Evolutionary conservation across 2,329 filamentous ascomycete species (phyloP), one percentile per base, ranked within the genome.

Genomic region (Coniochaeta sp.): DNA sequence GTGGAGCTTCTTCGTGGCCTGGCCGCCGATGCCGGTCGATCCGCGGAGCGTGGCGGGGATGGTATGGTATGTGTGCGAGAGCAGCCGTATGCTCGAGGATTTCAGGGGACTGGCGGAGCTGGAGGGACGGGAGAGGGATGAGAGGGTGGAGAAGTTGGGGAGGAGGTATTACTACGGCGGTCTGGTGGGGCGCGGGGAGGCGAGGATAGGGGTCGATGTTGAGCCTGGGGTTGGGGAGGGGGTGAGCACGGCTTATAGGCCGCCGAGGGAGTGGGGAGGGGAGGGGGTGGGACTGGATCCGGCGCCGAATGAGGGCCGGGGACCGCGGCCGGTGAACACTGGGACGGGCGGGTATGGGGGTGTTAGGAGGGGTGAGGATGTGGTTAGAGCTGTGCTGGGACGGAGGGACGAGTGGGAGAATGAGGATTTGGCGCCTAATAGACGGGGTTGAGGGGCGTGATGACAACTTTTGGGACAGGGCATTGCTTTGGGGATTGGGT

Each of bases 11-110:
- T 71, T 77, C 36, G 66, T 77, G 12, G 64, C 67, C 19, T 79
- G 74, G 74, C 78, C 76, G 3, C 69, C 73, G 26, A 74, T 81
- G 71, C 75, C 77, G 0, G 73, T 79, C 1, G 77, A 81, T 19
- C 79, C 78, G 22, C 76, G 77, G 24, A 79, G 71, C 1, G 70
- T 82, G 9, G 77, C 75, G 0, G 79, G 78, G 4, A 69, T 75
- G 3, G 70, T 81, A 74, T 78, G 75, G 64, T 79, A 79, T 44
- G 72, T 77, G 0, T 67, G 61, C 24, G 47, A 52, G 47, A 52
- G 47, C 24, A 52, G 47, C 24, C 10, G 47, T 5, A 26, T 72
- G 66, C 60, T 70, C 40, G 64, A 65, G 26, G 66, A 67, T n/a
- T 61, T 72, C 19, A 62, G 63, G 38, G 68, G 70, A 0, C 50